Base-by-base conservation (phyloP, 768 basidiomycete species). In the Podaxis sp. region DNA sequence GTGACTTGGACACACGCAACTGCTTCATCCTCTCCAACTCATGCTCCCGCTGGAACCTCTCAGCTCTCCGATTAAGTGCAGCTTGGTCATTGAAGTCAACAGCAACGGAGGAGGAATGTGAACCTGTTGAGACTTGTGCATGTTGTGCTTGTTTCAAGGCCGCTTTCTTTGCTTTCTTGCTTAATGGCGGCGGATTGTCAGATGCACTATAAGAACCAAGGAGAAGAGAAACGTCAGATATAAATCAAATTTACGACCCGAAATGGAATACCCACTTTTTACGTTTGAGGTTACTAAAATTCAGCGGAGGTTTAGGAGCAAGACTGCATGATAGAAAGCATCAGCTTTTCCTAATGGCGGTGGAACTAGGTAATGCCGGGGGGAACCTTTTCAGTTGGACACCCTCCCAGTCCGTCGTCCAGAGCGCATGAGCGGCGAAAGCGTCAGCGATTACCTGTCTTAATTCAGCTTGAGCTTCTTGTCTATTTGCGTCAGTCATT, bases 381-480 rank as follows among this genome's bases (percentile, higher is more conserved):
- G 70, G 61, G 27, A 49, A 95, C 96, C 90, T 91, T 80, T 93
- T 83, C 59, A 99, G 80, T 75, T 96, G 91, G 37, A 95, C 84
- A 36, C 84, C 88, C 9, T 82, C 78, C 97, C 97, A 99, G 74
- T 98, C 94, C 61, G 91, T 96, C n/a, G 92, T 91, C 86, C 92
- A 90, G 25, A 98, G 81, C 1, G 90, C 84, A 72, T 91, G 88
- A 71, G 86, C 82, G 65, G 86, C 82, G 77, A 93, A 96, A 75
- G 94, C 89, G 68, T 94, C 86, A 85, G 91, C 90, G 75, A 99
- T 97, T 84, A 94, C 91, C 87, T 92, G 85, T 85, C 94, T 95
- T 72, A 99, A 78, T 81, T 99, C 97, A 64, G 90, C 83, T 71
- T 95, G 93, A 22, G 96, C 96, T 67, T 95, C 94, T 54, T 78